phyloP scores from a whole-genome alignment of 805 yeast genomes.

The Jamesozyma piceae region DNA sequence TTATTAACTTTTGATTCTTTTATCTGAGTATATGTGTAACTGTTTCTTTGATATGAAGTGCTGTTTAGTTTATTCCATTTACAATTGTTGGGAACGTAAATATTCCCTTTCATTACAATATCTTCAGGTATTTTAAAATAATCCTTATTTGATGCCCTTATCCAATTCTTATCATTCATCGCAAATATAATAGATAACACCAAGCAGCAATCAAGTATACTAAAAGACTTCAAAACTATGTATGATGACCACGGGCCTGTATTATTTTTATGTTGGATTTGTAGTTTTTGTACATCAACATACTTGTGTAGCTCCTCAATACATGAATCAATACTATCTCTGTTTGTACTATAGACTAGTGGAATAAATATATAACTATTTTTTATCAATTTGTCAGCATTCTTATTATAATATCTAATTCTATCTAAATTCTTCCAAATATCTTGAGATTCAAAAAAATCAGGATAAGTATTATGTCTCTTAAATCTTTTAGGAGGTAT shows the following conservation, averaged over 20 bases:
- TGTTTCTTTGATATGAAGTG: neutral
- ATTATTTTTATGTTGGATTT: constrained; percentile 7
- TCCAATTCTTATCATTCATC: constrained; percentile 10
- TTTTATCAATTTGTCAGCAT: constrained; percentile 8
- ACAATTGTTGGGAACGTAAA: constrained; percentile 14
- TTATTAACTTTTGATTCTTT: constrained; percentile 3
- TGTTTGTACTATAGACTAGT: neutral
- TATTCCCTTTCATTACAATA: constrained; percentile 9
- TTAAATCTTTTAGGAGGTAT: constrained; percentile 1
- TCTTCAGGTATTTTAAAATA: constrained; percentile 11
- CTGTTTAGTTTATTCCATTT: neutral
- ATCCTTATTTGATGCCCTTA: constrained; percentile 5
- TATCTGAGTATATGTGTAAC: neutral
- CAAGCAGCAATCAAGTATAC: constrained; percentile 17
- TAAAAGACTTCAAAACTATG: constrained; percentile 12
- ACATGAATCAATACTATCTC: constrained; percentile 5
- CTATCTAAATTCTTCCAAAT: constrained; percentile 20
- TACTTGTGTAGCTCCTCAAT: constrained; percentile 12
- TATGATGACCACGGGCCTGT: constrained; percentile 1
- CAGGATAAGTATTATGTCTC: neutral
- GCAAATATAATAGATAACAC: constrained; percentile 13
- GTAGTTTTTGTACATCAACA: constrained; percentile 11
- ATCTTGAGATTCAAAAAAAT: constrained; percentile 15
- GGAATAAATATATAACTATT: constrained; percentile 16
- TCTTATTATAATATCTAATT: constrained; percentile 9